A percentile compares a stretch with the other conserved stretches of the same genome.
Evolutionary conservation across 306 rosid species (phyloP).

Genomic region (Ammopiptanthus mongolicus): DNA sequence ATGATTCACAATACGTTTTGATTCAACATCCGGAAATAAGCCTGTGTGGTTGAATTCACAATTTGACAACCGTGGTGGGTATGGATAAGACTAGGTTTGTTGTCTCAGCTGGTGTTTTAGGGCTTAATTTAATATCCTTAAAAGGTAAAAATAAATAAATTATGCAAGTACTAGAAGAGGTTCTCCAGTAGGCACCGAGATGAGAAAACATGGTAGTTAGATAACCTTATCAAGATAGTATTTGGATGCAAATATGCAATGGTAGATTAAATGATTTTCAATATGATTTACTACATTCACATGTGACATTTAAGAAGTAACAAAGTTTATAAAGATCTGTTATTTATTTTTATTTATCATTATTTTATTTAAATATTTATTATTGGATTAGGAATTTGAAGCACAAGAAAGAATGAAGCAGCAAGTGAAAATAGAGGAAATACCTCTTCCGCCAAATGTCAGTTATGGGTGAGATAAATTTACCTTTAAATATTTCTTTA

Average conservation of each 20-base stretch:
- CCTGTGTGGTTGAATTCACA: not conserved
- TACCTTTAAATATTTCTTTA: not conserved
- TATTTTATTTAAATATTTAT: slow-evolving; percentile 4
- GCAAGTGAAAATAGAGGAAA: slow-evolving; percentile 66
- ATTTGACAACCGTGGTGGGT: not conserved
- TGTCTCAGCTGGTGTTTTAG: not conserved
- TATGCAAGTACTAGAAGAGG: not conserved
- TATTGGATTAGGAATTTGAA: slow-evolving; percentile 74
- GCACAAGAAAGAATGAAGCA: slow-evolving; percentile 90
- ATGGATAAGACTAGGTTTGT: not conserved
- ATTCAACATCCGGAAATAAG: too few species aligned
- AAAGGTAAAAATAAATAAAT: not conserved
- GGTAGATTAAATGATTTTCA: not conserved
- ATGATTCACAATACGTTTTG: too few species aligned
- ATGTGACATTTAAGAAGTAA: not conserved
- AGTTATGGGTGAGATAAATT: slow-evolving; percentile 73
- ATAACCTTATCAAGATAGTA: not conserved
- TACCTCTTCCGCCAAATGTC: slow-evolving; percentile 58
- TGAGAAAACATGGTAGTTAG: not conserved
- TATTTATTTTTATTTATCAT: not conserved
- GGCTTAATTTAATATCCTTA: not conserved
- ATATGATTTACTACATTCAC: not conserved
- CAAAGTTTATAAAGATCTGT: not conserved
- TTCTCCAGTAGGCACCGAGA: not conserved
- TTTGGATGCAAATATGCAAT: not conserved